phyloP scores from a whole-genome alignment of 148 eudicot species.

The Dianthus caryophyllus region DNA sequence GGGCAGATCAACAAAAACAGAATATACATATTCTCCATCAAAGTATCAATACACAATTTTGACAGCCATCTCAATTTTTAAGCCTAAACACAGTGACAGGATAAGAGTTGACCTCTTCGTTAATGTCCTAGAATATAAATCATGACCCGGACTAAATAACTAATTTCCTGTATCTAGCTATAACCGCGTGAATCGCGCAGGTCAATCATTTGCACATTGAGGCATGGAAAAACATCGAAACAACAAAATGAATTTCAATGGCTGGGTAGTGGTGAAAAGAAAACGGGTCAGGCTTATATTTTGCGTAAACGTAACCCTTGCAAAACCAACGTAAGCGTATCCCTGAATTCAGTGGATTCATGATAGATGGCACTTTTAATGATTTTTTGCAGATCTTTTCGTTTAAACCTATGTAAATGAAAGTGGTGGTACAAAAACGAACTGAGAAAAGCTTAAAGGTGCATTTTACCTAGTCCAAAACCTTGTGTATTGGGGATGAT shows the following conservation, averaged over 20 bases:
- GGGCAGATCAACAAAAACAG: background rate
- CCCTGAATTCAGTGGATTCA: background rate
- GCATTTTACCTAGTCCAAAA: conserved; percentile 46
- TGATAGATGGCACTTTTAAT: too few relatives aligned
- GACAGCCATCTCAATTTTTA: background rate
- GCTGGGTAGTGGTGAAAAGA: background rate
- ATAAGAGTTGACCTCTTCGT: background rate
- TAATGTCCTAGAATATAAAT: background rate
- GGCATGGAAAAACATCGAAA: background rate
- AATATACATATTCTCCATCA: background rate
- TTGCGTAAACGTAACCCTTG: background rate
- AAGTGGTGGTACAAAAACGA: background rate
- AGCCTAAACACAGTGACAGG: background rate
- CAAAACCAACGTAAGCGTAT: background rate
- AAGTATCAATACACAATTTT: background rate
- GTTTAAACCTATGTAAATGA: background rate
- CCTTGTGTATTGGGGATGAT: conserved; percentile 48
- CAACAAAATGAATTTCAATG: background rate
- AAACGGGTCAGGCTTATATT: background rate
- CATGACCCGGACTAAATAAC: background rate
- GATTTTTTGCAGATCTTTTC: background rate
- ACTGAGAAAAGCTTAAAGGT: background rate
- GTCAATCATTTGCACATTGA: background rate
- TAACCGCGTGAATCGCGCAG: background rate
- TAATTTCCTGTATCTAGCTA: background rate